These are phyloP conservation scores for Hypoxylon lienhwacheense DNA, from an alignment of 495 filamentous ascomycete species.

Conservation along the genomic window DNA sequence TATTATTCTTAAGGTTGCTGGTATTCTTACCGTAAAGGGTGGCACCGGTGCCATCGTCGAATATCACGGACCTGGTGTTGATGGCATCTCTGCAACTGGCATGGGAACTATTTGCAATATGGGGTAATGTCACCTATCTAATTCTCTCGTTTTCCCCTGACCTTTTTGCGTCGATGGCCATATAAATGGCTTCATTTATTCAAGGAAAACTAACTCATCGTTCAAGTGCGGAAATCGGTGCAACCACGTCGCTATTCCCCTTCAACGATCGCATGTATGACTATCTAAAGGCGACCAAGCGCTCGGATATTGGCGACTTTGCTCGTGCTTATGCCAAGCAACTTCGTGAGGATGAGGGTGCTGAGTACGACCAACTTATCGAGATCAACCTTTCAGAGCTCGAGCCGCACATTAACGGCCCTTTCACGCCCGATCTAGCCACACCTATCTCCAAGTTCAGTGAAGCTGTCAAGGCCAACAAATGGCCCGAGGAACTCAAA, in stretches of 20 bases:
- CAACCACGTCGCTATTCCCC: constrained; percentile 97
- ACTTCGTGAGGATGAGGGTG: constrained; percentile 87
- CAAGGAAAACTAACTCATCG: not conserved
- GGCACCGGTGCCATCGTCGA: constrained; percentile 97
- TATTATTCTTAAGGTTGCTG: constrained; percentile 97
- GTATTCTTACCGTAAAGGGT: constrained; percentile 96
- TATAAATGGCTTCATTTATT: not conserved
- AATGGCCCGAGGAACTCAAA: constrained; percentile 97
- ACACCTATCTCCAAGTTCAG: constrained; percentile 98
- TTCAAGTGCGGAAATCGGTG: constrained; percentile 79
- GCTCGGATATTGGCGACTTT: constrained; percentile 85
- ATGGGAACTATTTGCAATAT: constrained; percentile 78
- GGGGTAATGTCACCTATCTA: constrained; percentile 46
- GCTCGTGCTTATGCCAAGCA: constrained; percentile 81
- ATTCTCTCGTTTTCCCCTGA: not conserved
- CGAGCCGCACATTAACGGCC: constrained; percentile 98
- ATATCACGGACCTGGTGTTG: constrained; percentile 86
- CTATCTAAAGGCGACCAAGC: constrained; percentile 92
- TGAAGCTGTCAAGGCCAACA: constrained; percentile 88
- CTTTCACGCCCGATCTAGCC: constrained; percentile 98
- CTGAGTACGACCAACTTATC: constrained; percentile 93
- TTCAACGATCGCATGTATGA: constrained; percentile 98
- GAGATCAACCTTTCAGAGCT: constrained; percentile 94
- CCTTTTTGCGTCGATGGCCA: not conserved
- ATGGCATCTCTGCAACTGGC: constrained; percentile 63